These are phyloP conservation scores for Fragaria nilgerrensis DNA, from an alignment of 306 rosid species.

Conservation along the genomic window DNA sequence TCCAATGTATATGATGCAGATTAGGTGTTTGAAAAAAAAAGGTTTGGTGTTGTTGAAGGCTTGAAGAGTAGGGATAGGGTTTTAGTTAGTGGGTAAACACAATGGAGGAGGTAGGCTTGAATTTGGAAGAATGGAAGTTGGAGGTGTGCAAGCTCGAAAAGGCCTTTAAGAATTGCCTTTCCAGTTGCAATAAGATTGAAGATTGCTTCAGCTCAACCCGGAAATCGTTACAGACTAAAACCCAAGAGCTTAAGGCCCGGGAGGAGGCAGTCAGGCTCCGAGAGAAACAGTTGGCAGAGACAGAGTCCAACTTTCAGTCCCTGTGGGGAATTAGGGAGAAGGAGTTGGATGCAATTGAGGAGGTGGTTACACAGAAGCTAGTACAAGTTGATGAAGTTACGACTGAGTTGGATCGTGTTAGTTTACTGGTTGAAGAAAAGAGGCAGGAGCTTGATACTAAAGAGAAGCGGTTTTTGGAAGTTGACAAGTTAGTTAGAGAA, in stretches of 20 bases:
- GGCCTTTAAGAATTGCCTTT: not conserved
- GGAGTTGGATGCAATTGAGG: not conserved
- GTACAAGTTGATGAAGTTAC: not conserved
- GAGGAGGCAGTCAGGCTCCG: not conserved
- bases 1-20: not conserved
- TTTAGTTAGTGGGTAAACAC: not conserved
- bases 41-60: not conserved
- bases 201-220: not conserved
- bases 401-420: not conserved
- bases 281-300: not conserved
- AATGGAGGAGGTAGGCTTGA: not conserved
- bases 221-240: not conserved
- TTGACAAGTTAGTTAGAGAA: not conserved
- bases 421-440: not conserved
- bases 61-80: not conserved
- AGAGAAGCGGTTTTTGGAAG: conserved; percentile 7
- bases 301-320: not conserved
- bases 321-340: not conserved
- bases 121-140: too few species aligned
- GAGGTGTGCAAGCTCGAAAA: not conserved
- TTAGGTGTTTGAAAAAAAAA: not conserved
- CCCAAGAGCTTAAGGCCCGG: not conserved
- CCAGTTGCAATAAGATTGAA: not conserved
- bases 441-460: not conserved
- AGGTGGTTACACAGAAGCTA: not conserved